Evolutionary conservation across 176 grass and related monocot species (phyloP).

Genomic region (Cenchrus americanus): DNA sequence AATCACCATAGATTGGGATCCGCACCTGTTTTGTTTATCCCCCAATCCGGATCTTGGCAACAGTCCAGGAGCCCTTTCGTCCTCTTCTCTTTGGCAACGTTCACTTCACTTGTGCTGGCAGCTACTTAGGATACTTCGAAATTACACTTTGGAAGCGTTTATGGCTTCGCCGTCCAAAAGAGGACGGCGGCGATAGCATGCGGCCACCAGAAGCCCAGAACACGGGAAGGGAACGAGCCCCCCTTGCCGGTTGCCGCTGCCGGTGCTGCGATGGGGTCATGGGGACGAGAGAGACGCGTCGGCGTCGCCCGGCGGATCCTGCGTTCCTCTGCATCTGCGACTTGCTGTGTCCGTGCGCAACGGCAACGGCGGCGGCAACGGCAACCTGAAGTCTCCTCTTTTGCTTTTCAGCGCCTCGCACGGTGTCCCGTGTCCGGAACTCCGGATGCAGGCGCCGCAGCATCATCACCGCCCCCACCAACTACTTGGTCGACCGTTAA

Average conservation of each 20-base stretch:
- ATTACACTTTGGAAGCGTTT: neutral
- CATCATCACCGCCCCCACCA: constrained; percentile 28
- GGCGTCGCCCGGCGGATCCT: neutral
- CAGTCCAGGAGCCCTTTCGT: neutral
- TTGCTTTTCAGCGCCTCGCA: neutral
- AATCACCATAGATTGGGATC: neutral
- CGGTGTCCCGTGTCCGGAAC: neutral
- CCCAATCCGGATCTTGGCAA: neutral
- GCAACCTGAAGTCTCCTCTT: neutral
- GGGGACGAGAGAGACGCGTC: neutral
- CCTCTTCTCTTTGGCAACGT: neutral
- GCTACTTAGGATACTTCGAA: neutral
- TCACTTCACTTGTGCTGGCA: neutral
- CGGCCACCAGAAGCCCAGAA: neutral
- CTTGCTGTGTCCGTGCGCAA: neutral
- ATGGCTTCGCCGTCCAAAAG: neutral
- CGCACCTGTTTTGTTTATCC: neutral
- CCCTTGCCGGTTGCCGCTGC: too few relatives aligned
- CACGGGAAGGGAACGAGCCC: neutral
- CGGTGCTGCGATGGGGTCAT: neutral
- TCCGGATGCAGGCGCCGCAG: neutral
- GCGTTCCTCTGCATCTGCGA: neutral
- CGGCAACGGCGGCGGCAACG: constrained; percentile 4
- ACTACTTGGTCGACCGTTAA: constrained; percentile 35
- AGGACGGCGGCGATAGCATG: neutral